Percentiles rank a stretch among this genome's conserved stretches.
These are phyloP conservation scores for Trichomonascaceae sp. DNA, from an alignment of 1,139 yeast species.

Conservation along the genomic window DNA sequence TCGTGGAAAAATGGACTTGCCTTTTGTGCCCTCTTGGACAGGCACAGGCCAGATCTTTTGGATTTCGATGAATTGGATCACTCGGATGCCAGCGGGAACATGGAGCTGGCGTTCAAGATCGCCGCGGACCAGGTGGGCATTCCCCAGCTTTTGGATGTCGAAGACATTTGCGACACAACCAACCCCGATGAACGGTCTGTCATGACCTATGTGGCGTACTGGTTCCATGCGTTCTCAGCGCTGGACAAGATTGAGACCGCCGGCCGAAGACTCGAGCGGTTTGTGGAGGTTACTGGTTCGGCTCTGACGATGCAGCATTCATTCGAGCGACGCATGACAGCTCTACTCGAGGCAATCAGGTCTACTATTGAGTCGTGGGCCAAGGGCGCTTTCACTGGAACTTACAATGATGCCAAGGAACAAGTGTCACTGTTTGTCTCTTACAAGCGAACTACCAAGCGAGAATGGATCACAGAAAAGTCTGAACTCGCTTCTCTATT, in stretches of 20 bases:
- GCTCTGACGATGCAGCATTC: conserved; percentile 26
- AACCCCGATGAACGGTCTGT: conserved; percentile 55
- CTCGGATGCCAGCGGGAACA: conserved; percentile 21
- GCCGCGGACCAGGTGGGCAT: conserved; percentile 38
- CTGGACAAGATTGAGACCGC: conserved; percentile 29
- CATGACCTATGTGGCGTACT: conserved; percentile 51
- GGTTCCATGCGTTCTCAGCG: conserved; percentile 43
- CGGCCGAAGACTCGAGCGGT: conserved; percentile 28
- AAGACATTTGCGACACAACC: conserved; percentile 37
- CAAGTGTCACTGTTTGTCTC: conserved; percentile 19
- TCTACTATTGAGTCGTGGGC: conserved; percentile 16
- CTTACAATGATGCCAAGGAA: conserved; percentile 23
- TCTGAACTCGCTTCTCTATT: conserved; percentile 26
- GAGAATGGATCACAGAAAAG: conserved; percentile 30
- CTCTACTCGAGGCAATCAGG: conserved; percentile 19
- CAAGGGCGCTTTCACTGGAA: conserved; percentile 18
- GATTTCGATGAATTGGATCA: conserved; percentile 27
- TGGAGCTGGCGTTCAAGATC: conserved; percentile 27
- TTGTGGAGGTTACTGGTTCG: conserved; percentile 26
- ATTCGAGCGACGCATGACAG: conserved; percentile 24
- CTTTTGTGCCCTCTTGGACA: conserved; percentile 33
- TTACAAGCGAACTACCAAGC: conserved; percentile 24
- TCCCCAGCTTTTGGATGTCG: conserved; percentile 45
- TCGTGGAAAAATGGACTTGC: conserved; percentile 38
- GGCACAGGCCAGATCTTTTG: conserved; percentile 33